These are phyloP conservation scores for Drechslerella dactyloides DNA, from an alignment of 2,329 filamentous ascomycete species.

Conservation along the genomic window DNA sequence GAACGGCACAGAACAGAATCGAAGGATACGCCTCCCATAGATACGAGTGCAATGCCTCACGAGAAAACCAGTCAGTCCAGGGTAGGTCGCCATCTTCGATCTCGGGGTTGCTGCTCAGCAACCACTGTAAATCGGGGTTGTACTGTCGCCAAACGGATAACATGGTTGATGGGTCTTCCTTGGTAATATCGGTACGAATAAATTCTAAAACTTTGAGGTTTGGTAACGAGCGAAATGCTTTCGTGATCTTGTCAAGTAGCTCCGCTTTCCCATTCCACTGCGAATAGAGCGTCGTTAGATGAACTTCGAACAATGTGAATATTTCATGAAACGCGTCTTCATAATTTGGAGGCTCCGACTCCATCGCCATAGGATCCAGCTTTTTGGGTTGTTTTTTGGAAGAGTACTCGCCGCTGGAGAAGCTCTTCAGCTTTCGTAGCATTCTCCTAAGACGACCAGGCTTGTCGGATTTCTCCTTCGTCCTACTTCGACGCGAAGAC, in stretches of 20 bases:
- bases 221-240: conserved; percentile 31
- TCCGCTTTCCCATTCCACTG: conserved; percentile 43
- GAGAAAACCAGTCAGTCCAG: conserved; percentile 43
- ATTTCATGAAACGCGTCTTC: conserved; percentile 44
- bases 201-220: conserved; percentile 34
- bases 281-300: conserved; percentile 26
- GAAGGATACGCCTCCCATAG: conserved; percentile 45
- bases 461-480: conserved; percentile 9
- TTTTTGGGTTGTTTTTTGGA: not conserved
- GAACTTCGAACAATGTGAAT: conserved; percentile 41
- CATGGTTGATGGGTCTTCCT: conserved; percentile 41
- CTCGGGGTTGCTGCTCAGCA: conserved; percentile 38
- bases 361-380: not conserved
- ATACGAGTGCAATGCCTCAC: conserved; percentile 34
- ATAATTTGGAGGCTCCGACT: conserved; percentile 27
- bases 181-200: conserved; percentile 41
- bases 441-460: conserved; percentile 11
- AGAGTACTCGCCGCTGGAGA: not conserved
- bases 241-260: conserved; percentile 33
- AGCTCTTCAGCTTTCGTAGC: conserved; percentile 3
- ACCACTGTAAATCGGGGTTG: conserved; percentile 34
- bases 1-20: conserved; percentile 36
- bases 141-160: conserved; percentile 38
- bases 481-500: conserved; percentile 10
- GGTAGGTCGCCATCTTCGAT: conserved; percentile 41